These are phyloP conservation scores for Trebouxia sp. DNA, from an alignment of 139 green algal genomes.

Conservation along the genomic window DNA sequence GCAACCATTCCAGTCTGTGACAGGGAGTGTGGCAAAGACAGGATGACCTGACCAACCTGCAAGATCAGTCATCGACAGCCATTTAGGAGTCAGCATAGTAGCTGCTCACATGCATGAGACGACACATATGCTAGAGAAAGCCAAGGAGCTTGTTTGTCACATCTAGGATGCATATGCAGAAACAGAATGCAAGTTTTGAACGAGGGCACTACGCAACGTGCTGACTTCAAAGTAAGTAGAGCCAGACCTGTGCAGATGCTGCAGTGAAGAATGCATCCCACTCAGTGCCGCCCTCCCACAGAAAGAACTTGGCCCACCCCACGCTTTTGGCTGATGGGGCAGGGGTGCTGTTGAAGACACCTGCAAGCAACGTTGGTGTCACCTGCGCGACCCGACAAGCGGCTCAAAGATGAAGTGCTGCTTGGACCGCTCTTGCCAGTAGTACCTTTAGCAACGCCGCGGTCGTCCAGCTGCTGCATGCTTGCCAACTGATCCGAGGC, in stretches of 20 bases:
- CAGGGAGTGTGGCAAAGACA: conserved; percentile 38
- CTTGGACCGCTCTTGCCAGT: too few relatives aligned
- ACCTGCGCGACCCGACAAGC: background rate
- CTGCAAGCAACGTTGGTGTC: too few relatives aligned
- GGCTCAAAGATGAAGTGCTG: background rate
- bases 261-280: conserved; percentile 37
- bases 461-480: background rate
- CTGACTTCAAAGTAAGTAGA: too few relatives aligned
- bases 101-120: too few relatives aligned
- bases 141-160: too few relatives aligned
- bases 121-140: background rate
- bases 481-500: background rate
- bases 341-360: background rate
- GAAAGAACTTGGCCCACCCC: conserved; percentile 24
- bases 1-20: conserved; percentile 33
- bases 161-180: too few relatives aligned
- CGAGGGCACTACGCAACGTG: too few relatives aligned
- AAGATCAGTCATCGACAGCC: too few relatives aligned
- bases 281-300: conserved; percentile 35
- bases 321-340: background rate
- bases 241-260: conserved; percentile 31
- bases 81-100: too few relatives aligned
- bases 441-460: background rate
- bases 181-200: too few relatives aligned
- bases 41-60: conserved; percentile 40